Evolutionary conservation across 352 stramenopile species (phyloP).

Genomic region (Plasmopara halstedii): DNA sequence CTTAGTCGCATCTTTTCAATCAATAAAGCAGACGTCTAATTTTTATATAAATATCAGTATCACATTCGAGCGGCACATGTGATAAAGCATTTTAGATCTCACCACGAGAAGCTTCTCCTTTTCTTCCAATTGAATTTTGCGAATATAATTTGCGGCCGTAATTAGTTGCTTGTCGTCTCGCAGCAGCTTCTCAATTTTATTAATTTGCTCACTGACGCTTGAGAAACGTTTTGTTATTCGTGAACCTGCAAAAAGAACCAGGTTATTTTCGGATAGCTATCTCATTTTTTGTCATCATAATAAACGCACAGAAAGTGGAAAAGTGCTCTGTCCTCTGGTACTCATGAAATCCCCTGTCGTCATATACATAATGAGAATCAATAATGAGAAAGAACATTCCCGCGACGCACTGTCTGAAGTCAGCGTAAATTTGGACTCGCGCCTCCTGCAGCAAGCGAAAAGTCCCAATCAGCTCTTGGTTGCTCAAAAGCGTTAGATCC

Average conservation of each 20-base stretch:
- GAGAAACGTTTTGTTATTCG: constrained; percentile 60
- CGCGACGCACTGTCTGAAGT: constrained; percentile 46
- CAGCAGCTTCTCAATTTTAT: constrained; percentile 50
- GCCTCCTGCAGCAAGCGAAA: constrained; percentile 56
- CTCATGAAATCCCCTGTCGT: constrained; percentile 46
- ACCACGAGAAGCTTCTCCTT: constrained; percentile 81
- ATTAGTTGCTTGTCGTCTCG: constrained; percentile 24
- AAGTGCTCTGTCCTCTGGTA: constrained; percentile 64
- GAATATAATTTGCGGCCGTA: constrained; percentile 47
- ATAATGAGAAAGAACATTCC: background rate
- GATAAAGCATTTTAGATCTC: background rate
- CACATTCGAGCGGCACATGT: too few relatives aligned
- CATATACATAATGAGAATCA: background rate
- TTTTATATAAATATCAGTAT: background rate
- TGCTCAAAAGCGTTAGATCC: constrained; percentile 7
- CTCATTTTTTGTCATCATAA: too few relatives aligned
- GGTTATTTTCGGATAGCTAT: too few relatives aligned
- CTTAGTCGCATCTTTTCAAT: constrained; percentile 75
- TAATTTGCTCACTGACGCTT: constrained; percentile 58
- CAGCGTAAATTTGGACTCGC: constrained; percentile 61
- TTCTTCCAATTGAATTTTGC: constrained; percentile 65
- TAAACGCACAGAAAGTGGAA: constrained; percentile 45
- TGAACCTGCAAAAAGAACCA: constrained; percentile 30
- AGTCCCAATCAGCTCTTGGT: constrained; percentile 20
- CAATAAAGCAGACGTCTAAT: constrained; percentile 63